phyloP scores from a whole-genome alignment of 1,284 basidiomycete species.

The Microbotryum violaceum region DNA sequence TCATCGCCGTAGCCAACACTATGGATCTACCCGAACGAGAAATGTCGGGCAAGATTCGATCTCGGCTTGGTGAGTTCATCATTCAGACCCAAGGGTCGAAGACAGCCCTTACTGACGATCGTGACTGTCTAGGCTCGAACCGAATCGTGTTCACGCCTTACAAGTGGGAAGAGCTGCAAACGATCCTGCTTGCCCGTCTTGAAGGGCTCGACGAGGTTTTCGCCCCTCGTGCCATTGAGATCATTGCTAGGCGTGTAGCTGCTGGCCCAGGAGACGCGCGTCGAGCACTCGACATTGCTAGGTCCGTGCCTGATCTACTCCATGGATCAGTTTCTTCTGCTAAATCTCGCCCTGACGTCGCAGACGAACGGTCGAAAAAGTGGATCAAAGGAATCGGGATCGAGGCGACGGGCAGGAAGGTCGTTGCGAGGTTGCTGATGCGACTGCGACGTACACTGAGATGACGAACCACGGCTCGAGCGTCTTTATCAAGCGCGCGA shows the following conservation, averaged over 20 bases:
- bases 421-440: constrained; percentile 39
- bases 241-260: constrained; percentile 85
- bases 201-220: constrained; percentile 48
- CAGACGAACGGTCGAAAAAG: constrained; percentile 67
- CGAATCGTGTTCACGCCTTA: constrained; percentile 95
- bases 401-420: constrained; percentile 48
- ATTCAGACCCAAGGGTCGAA: neutral
- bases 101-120: constrained; percentile 1
- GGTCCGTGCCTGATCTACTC: constrained; percentile 44
- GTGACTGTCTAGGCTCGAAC: constrained; percentile 63
- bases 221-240: constrained; percentile 65
- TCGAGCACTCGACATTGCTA: constrained; percentile 85
- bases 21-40: constrained; percentile 95
- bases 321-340: neutral
- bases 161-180: constrained; percentile 65
- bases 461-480: constrained; percentile 90
- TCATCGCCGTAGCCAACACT: constrained; percentile 95
- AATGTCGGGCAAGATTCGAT: constrained; percentile 84
- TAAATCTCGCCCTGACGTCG: neutral
- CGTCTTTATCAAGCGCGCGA: constrained; percentile 67
- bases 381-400: constrained; percentile 25
- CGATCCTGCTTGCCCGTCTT: constrained; percentile 78
- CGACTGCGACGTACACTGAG: constrained; percentile 55
- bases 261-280: constrained; percentile 92
- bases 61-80: constrained; percentile 65